These are phyloP conservation scores for Globisporangium alternatum DNA, from an alignment of 352 stramenopile genomes.

Conservation along the genomic window DNA sequence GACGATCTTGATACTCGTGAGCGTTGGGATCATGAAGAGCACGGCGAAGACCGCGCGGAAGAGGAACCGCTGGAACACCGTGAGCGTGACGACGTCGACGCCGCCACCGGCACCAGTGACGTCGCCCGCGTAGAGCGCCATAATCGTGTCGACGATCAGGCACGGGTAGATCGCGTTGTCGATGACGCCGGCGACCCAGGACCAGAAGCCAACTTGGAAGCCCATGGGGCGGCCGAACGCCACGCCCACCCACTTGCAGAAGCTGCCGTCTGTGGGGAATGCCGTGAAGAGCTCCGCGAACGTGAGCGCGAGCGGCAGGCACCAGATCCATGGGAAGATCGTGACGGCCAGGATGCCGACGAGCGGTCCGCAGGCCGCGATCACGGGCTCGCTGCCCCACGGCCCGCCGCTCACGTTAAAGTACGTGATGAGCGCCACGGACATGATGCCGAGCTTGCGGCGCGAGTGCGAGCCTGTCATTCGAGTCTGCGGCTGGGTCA, in stretches of 20 bases:
- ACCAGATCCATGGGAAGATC: slow-evolving; percentile 73
- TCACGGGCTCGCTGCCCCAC: slow-evolving; percentile 64
- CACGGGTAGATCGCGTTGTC: slow-evolving; percentile 86
- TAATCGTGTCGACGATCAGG: slow-evolving; percentile 74
- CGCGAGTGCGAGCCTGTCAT: slow-evolving; percentile 67
- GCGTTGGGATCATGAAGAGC: slow-evolving; percentile 69
- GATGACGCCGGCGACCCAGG: slow-evolving; percentile 76
- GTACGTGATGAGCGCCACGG: slow-evolving; percentile 75
- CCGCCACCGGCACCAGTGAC: slow-evolving; percentile 19
- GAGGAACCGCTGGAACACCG: slow-evolving; percentile 34
- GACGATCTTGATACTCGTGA: slow-evolving; percentile 71
- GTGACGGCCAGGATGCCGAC: slow-evolving; percentile 61
- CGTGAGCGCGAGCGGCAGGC: slow-evolving; percentile 59
- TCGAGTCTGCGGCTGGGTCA: neutral
- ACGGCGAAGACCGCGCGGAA: slow-evolving; percentile 50
- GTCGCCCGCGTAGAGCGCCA: slow-evolving; percentile 29
- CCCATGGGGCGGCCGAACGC: slow-evolving; percentile 81
- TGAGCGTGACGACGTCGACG: slow-evolving; percentile 7
- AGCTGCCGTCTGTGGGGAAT: slow-evolving; percentile 78
- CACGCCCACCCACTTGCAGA: slow-evolving; percentile 77
- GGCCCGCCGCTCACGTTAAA: slow-evolving; percentile 75
- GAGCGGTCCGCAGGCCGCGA: slow-evolving; percentile 59
- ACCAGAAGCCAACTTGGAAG: slow-evolving; percentile 86
- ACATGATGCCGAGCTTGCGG: slow-evolving; percentile 61
- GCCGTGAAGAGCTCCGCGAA: slow-evolving; percentile 80